A percentile compares a stretch with the other conserved stretches of the same genome.
phyloP scores from a whole-genome alignment of 2,329 filamentous ascomycete genomes.

The Colletotrichum scovillei region DNA sequence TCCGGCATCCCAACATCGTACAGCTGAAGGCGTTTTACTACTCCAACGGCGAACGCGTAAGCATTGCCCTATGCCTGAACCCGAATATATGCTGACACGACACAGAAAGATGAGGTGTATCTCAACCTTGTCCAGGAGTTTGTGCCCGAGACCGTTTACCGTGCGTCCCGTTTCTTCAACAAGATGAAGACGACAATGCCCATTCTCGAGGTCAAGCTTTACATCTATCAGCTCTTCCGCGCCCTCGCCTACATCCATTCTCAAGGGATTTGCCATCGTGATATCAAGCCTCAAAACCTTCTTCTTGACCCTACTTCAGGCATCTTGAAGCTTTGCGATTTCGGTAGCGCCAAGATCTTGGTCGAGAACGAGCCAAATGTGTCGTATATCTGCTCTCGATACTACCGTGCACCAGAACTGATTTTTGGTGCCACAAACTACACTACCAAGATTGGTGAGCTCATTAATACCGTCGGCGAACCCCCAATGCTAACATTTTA shows the following conservation, averaged over 20 bases:
- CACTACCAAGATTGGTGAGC: conserved; percentile 98
- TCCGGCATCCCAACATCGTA: conserved; percentile 98
- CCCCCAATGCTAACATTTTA: conserved; percentile 22
- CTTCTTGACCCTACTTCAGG: conserved; percentile 91
- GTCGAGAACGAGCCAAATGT: conserved; percentile 99
- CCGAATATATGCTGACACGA: neutral
- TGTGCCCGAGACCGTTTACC: conserved; percentile 97
- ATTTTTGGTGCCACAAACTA: conserved; percentile 99
- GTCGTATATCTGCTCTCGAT: conserved; percentile 98
- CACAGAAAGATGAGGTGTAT: conserved; percentile 96
- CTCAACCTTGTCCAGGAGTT: conserved; percentile 98
- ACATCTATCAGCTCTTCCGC: conserved; percentile 99
- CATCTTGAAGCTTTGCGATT: conserved; percentile 97
- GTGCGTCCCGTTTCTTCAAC: conserved; percentile 98
- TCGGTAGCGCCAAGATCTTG: conserved; percentile 97
- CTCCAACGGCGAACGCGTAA: conserved; percentile 96
- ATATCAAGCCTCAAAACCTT: conserved; percentile 99
- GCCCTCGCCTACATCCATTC: conserved; percentile 99
- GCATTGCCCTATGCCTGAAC: conserved; percentile 36
- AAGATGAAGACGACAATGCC: conserved; percentile 99
- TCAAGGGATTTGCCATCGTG: conserved; percentile 97
- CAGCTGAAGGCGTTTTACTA: conserved; percentile 99
- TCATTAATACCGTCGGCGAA: neutral
- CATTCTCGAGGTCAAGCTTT: conserved; percentile 97
- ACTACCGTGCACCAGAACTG: conserved; percentile 97